Conservation (phyloP, 169 alveolate species). For the Cryptosporidium canis region DNA sequence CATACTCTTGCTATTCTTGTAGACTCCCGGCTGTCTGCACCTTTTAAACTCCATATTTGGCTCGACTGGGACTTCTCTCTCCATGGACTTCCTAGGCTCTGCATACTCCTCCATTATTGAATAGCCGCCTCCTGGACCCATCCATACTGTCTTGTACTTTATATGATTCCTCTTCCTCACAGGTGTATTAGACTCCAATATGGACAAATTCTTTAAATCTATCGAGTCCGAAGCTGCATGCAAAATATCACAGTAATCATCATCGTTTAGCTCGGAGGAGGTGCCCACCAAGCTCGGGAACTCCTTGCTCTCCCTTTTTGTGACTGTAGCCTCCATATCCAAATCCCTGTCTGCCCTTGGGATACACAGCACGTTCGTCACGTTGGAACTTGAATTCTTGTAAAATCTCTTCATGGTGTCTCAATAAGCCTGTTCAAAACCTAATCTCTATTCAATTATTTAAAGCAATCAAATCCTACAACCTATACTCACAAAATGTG, state of each 20-base stretch:
- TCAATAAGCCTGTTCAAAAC: not conserved
- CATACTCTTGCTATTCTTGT: conserved; percentile 27
- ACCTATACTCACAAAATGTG: not conserved
- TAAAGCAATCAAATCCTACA: not conserved
- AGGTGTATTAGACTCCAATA: not conserved
- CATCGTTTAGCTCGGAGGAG: not conserved
- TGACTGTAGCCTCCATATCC: not conserved
- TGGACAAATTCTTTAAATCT: not conserved
- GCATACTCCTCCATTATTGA: conserved; percentile 55
- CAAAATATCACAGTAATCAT: not conserved
- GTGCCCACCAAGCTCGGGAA: conserved; percentile 13
- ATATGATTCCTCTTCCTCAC: not conserved
- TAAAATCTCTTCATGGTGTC: conserved; percentile 24
- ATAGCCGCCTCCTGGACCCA: conserved; percentile 72
- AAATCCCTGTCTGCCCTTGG: conserved; percentile 10
- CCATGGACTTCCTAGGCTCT: conserved; percentile 36
- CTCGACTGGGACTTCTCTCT: conserved; percentile 31
- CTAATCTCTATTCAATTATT: not conserved
- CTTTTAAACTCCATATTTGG: conserved; percentile 15
- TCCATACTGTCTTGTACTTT: conserved; percentile 59
- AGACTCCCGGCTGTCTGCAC: conserved; percentile 5
- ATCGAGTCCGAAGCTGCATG: not conserved
- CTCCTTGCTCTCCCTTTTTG: conserved; percentile 60
- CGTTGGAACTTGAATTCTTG: conserved; percentile 19
- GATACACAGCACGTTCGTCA: conserved; percentile 3